Percentiles rank a stretch among this genome's conserved stretches.
Conservation (phyloP, 257 asterid species). For the Solanum habrochaites region DNA sequence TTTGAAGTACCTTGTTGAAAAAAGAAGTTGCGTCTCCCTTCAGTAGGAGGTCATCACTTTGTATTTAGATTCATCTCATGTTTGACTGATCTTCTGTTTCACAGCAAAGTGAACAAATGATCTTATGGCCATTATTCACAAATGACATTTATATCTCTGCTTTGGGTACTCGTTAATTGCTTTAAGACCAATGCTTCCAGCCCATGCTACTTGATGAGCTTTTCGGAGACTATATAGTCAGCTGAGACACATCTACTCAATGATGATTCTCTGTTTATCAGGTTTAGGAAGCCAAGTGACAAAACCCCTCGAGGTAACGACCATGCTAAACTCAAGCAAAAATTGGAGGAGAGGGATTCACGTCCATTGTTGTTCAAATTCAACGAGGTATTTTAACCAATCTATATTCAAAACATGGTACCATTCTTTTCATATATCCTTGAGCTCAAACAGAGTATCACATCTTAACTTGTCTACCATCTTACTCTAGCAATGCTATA, state of each 20-base stretch:
- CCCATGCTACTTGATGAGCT: too few relatives aligned
- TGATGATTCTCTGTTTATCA: slow-evolving; percentile 15
- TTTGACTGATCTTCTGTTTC: too few relatives aligned
- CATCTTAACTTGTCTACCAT: not conserved
- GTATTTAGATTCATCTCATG: too few relatives aligned
- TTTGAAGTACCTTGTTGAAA: too few relatives aligned
- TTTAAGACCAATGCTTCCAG: too few relatives aligned
- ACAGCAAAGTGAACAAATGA: too few relatives aligned
- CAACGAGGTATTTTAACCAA: slow-evolving; percentile 60
- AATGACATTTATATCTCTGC: too few relatives aligned
- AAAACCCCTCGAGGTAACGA: slow-evolving; percentile 25
- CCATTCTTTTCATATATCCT: not conserved
- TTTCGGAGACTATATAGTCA: not conserved
- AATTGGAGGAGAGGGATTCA: slow-evolving; percentile 45
- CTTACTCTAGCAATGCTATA: not conserved
- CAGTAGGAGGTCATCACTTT: too few relatives aligned
- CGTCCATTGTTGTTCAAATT: slow-evolving; percentile 72
- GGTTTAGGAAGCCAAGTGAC: slow-evolving; percentile 46
- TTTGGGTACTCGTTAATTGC: too few relatives aligned
- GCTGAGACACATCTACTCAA: not conserved
- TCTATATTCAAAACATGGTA: not conserved
- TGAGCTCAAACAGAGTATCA: not conserved
- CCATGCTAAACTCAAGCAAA: slow-evolving; percentile 19
- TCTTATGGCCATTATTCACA: too few relatives aligned
- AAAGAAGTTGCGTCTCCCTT: too few relatives aligned